A percentile compares a stretch with the other conserved stretches of the same genome.
phyloP scores from a whole-genome alignment of 2,329 filamentous ascomycete species.

The Fusarium dlaminii region DNA sequence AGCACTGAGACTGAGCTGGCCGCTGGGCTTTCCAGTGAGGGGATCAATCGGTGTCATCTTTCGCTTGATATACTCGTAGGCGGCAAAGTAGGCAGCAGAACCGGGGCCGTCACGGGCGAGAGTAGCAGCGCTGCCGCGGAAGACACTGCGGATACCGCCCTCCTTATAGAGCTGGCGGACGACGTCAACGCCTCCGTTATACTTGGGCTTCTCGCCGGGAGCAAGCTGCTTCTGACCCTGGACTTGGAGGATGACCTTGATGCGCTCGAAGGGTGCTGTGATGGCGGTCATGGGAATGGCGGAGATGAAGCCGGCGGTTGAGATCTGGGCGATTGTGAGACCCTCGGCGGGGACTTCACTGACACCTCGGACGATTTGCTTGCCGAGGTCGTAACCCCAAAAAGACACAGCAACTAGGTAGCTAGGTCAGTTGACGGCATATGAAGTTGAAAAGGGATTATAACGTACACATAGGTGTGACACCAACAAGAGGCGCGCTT shows the following conservation, averaged over 20 bases:
- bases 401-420: conserved; percentile 73
- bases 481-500: conserved; percentile 90
- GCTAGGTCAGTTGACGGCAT: neutral
- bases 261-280: conserved; percentile 98
- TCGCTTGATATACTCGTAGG: conserved; percentile 96
- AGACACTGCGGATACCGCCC: conserved; percentile 90
- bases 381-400: conserved; percentile 96
- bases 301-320: conserved; percentile 94
- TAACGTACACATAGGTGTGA: conserved; percentile 96
- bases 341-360: conserved; percentile 73
- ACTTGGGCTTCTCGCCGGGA: conserved; percentile 92
- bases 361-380: conserved; percentile 79
- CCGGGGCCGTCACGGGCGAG: conserved; percentile 94
- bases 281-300: conserved; percentile 97
- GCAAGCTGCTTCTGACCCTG: conserved; percentile 91
- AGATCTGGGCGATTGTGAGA: conserved; percentile 87
- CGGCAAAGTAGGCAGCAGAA: conserved; percentile 93
- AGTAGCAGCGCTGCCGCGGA: conserved; percentile 89
- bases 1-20: conserved; percentile 82
- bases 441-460: neutral
- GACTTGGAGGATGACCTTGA: conserved; percentile 98
- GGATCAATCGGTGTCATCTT: conserved; percentile 84
- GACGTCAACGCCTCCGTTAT: conserved; percentile 87
- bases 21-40: conserved; percentile 74
- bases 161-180: conserved; percentile 92